Conservation (phyloP, 208 protist species). For the Balamuthia mandrillaris region DNA sequence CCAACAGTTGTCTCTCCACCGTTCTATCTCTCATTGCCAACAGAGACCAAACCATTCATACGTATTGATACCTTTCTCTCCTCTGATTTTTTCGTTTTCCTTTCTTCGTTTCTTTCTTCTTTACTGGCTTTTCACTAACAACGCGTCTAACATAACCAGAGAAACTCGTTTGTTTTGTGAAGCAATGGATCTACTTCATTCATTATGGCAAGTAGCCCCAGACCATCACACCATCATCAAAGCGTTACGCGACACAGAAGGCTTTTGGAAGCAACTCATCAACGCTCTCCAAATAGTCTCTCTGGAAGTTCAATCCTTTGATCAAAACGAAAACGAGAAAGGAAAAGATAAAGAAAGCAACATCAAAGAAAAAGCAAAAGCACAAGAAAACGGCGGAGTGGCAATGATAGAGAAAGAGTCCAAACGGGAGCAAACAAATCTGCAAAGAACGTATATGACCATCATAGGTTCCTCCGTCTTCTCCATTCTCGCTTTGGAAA, state of each 20-base stretch:
- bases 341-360: no score
- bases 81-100: background rate
- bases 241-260: background rate
- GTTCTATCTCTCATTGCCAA: background rate
- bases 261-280: constrained; percentile 23
- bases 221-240: constrained; percentile 9
- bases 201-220: background rate
- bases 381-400: no score
- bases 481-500: no score
- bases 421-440: no score
- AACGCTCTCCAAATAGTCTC: no score
- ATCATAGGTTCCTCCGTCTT: no score
- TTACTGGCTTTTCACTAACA: background rate
- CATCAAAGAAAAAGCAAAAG: no score
- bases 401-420: no score
- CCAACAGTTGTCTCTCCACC: background rate
- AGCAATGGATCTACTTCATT: background rate
- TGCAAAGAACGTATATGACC: no score
- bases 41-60: background rate
- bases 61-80: background rate
- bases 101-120: background rate
- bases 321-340: no score
- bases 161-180: background rate
- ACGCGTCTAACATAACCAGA: background rate
- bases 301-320: no score